Percentiles rank a stretch among this genome's conserved stretches.
Conservation (phyloP, 441 rosid genomes). For the Raphanus hybrid region DNA sequence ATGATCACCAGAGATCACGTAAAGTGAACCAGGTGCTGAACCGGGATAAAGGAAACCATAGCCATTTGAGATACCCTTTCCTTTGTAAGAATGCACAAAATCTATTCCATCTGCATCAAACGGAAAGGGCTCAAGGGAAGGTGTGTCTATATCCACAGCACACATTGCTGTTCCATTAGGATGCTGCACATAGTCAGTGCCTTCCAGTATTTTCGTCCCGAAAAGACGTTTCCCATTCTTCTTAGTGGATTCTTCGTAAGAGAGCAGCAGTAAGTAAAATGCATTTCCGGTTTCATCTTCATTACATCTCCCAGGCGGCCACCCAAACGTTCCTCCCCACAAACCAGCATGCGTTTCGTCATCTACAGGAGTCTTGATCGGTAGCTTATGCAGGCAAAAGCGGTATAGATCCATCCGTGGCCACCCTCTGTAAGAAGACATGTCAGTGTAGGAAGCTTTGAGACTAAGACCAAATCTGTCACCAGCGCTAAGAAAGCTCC, state of each 20-base stretch:
- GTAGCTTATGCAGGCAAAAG: conserved; percentile 55
- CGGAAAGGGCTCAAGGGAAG: conserved; percentile 72
- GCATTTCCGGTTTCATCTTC: conserved; percentile 52
- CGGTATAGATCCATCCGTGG: background rate
- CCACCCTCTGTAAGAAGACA: conserved; percentile 3
- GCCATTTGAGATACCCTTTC: conserved; percentile 52
- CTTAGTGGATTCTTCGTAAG: background rate
- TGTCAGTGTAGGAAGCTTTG: conserved; percentile 44
- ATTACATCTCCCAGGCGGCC: conserved; percentile 75
- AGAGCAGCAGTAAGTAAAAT: background rate
- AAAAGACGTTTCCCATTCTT: background rate
- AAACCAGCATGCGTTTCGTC: conserved; percentile 77
- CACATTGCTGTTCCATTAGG: conserved; percentile 94
- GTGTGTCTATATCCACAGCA: conserved; percentile 62
- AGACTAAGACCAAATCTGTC: conserved; percentile 62
- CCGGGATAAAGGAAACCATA: conserved; percentile 88
- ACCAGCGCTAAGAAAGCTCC: conserved; percentile 33
- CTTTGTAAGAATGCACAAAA: background rate
- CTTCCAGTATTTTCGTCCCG: conserved; percentile 81
- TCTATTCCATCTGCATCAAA: conserved; percentile 62
- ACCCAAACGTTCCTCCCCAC: conserved; percentile 91
- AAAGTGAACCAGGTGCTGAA: conserved; percentile 76
- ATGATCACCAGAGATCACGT: conserved; percentile 54
- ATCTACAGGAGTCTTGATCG: conserved; percentile 50
- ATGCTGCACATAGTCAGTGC: conserved; percentile 77